A percentile compares a stretch with the other conserved stretches of the same genome.
These are phyloP conservation scores for Lachancea sp. DNA, from an alignment of 805 yeast species.

Conservation along the genomic window DNA sequence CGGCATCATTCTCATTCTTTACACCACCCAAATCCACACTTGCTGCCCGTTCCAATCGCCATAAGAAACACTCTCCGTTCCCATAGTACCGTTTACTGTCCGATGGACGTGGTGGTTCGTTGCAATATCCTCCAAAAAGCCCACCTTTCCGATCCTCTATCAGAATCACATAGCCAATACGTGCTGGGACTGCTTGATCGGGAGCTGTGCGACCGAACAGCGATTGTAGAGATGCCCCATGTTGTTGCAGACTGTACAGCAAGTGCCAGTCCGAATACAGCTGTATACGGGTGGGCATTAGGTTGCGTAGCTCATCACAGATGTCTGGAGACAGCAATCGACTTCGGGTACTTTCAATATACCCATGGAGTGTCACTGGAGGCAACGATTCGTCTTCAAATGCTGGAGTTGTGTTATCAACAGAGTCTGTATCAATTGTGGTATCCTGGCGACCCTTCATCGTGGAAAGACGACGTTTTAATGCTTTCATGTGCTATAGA, in stretches of 20 bases:
- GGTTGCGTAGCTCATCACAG: conserved; percentile 65
- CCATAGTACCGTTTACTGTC: conserved; percentile 78
- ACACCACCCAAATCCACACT: conserved; percentile 15
- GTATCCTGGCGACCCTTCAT: neutral
- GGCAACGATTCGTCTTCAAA: conserved; percentile 40
- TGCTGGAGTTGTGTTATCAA: too few species aligned
- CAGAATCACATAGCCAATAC: conserved; percentile 68
- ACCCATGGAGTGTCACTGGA: conserved; percentile 55
- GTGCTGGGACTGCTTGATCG: conserved; percentile 34
- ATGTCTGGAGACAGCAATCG: conserved; percentile 52
- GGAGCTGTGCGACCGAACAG: conserved; percentile 56
- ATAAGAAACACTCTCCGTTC: conserved; percentile 90
- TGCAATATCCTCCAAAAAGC: conserved; percentile 72
- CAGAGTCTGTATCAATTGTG: neutral
- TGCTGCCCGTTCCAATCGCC: conserved; percentile 58
- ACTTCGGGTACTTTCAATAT: conserved; percentile 49
- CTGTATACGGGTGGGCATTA: conserved; percentile 75
- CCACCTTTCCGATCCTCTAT: conserved; percentile 59
- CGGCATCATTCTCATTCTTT: conserved; percentile 3
- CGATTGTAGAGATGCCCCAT: conserved; percentile 82
- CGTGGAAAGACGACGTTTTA: neutral
- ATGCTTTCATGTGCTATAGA: neutral
- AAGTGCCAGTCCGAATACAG: conserved; percentile 71
- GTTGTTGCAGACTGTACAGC: conserved; percentile 80
- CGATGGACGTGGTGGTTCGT: conserved; percentile 64